Evolutionary conservation across 768 basidiomycete species (phyloP).

Genomic region (Fomitopsis serialis): DNA sequence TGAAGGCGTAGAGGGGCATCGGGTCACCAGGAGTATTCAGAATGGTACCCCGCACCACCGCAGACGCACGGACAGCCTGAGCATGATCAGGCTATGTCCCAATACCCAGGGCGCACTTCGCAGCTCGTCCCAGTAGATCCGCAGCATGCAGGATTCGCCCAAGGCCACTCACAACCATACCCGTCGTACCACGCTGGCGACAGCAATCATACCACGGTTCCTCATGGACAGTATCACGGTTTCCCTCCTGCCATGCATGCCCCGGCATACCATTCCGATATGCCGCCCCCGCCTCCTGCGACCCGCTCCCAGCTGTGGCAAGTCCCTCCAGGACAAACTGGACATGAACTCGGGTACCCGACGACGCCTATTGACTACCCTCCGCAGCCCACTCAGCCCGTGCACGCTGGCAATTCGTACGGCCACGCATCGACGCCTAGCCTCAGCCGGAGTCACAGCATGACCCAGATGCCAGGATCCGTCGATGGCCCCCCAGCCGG

Average conservation of each 20-base stretch:
- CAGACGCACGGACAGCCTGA: background rate
- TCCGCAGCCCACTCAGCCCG: conserved; percentile 14
- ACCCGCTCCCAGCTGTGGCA: background rate
- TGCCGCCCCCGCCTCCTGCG: background rate
- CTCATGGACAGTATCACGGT: background rate
- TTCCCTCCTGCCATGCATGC: background rate
- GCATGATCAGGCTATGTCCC: background rate
- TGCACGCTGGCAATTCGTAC: background rate
- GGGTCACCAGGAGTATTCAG: background rate
- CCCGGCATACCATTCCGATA: background rate
- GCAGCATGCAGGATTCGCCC: background rate
- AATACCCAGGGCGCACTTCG: background rate
- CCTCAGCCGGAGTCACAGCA: conserved; percentile 9
- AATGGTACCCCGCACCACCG: background rate
- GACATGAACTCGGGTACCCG: background rate
- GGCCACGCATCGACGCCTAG: background rate
- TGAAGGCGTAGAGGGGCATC: background rate
- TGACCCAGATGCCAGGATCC: conserved; percentile 16
- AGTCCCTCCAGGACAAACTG: background rate
- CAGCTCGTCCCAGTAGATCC: background rate
- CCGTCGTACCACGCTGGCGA: background rate
- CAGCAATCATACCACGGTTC: background rate
- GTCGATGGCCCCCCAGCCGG: conserved; percentile 2
- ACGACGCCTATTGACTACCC: conserved; percentile 1
- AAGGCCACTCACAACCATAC: background rate